Base-by-base conservation (phyloP, 2,329 filamentous ascomycete genomes). In the Aspergillus sp. region DNA sequence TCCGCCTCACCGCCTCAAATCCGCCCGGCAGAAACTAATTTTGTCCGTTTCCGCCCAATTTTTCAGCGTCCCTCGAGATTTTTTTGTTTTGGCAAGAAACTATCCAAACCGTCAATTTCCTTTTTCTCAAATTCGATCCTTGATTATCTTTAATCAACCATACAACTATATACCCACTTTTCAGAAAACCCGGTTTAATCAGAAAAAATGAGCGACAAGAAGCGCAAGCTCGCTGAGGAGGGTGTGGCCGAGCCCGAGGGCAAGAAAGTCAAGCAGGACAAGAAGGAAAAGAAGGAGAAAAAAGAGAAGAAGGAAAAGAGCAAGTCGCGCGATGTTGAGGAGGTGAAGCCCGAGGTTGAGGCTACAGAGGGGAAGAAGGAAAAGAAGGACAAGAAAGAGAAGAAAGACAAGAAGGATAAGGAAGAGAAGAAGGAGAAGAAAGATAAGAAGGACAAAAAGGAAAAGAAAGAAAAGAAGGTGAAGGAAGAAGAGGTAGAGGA, bases 191-290 rank as follows among this genome's bases (percentile, higher is more conserved):
- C 13, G 31, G 10, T 10, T 5, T 27, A 9, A 30, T 30, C 19
- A 34, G 26, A n/a, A 30, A 58, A 43, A 54, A 67, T 66, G 62
- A 55, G 59, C 40, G 62, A 66, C 47, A 67, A 61, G 47, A 65
- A 67, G 56, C 65, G 65, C 58, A 68, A 68, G 56, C 60, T 64
- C 51, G 52, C 53, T 32, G 51, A 48, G 19, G 61, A 62, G 39
- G 52, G 11, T n/a, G 36, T 49, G 6, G 48, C 55, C 40, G 50
- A 55, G 45, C 56, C 59, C 2, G 52, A 62, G 36, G 59, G 54
- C 40, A 64, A 65, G 55, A 65, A 65, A 53, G 49, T 55, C 39
- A 64, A 64, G 48, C 57, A 57, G 44, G 61, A 59, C 12, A 55
- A 57, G 45, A 56, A 59, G 7, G 54, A 51, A 1, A 52, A 59